phyloP scores from a whole-genome alignment of 78 protist species.

The Dictyostelium firmibasis region DNA sequence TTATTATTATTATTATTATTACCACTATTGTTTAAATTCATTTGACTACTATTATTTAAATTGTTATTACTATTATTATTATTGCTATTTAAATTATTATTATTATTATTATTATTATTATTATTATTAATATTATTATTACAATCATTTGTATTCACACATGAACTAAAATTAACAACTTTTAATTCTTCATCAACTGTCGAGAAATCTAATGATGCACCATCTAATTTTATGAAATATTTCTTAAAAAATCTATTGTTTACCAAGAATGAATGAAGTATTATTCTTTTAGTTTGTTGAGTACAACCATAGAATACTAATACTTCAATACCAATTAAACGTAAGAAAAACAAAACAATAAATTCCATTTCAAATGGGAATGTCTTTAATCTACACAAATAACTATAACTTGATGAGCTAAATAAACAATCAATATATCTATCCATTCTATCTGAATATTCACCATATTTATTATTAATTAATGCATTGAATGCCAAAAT shows the following conservation, averaged over 20 bases:
- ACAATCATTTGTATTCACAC: not conserved
- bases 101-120: too few relatives aligned
- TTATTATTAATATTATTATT: too few relatives aligned
- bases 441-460: not conserved
- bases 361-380: not conserved
- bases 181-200: not conserved
- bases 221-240: not conserved
- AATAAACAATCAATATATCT: not conserved
- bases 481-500: not conserved
- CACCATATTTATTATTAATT: not conserved
- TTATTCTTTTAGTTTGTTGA: not conserved
- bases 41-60: not conserved
- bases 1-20: too few relatives aligned
- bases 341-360: not conserved
- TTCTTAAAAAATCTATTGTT: not conserved
- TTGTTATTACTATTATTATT: too few relatives aligned
- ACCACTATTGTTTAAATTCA: not conserved
- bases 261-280: not conserved
- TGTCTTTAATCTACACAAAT: not conserved
- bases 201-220: not conserved
- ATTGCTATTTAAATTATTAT: too few relatives aligned
- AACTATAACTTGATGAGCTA: not conserved
- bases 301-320: not conserved
- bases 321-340: constrained; percentile 2
- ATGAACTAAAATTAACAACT: not conserved